Evolutionary conservation across 1,284 basidiomycete genomes (phyloP).

Genomic region (Moniliophthora roreri): DNA sequence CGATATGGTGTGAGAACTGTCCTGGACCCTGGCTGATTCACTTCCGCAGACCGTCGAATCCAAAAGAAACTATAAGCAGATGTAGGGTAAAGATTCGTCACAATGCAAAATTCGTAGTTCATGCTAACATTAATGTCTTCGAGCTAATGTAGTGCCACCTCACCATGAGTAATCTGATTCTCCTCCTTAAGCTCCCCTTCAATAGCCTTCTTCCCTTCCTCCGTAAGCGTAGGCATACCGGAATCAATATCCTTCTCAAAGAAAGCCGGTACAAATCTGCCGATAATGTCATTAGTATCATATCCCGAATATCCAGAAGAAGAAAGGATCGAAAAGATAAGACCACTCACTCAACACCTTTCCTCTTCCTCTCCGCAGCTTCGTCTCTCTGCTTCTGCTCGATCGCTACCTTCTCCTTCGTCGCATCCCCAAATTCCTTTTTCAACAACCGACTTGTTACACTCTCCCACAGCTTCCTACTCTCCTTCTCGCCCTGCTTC

Average conservation of each 20-base stretch:
- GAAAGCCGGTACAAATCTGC: slow-evolving; percentile 78
- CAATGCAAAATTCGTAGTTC: no score
- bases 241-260: slow-evolving; percentile 74
- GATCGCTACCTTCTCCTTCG: slow-evolving; percentile 82
- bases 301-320: not conserved
- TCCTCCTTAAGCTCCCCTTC: slow-evolving; percentile 64
- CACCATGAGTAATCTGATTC: not conserved
- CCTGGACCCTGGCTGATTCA: no score
- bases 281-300: slow-evolving; percentile 11
- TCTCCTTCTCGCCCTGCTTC: slow-evolving; percentile 81
- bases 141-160: no score
- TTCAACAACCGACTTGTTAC: slow-evolving; percentile 77
- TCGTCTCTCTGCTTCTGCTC: slow-evolving; percentile 90
- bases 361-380: slow-evolving; percentile 80
- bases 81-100: no score
- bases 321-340: slow-evolving; percentile 6
- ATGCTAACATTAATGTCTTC: no score
- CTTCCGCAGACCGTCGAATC: no score
- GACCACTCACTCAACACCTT: slow-evolving; percentile 69
- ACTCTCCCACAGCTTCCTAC: slow-evolving; percentile 84
- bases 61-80: not conserved
- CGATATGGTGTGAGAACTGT: no score
- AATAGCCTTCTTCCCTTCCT: slow-evolving; percentile 66
- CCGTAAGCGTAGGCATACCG: slow-evolving; percentile 78
- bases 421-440: slow-evolving; percentile 91